Evolutionary conservation across 192 early-diverging fungal genomes (phyloP), one percentile per base, ranked within the genome.

Genomic region (Diversispora eburnea): DNA sequence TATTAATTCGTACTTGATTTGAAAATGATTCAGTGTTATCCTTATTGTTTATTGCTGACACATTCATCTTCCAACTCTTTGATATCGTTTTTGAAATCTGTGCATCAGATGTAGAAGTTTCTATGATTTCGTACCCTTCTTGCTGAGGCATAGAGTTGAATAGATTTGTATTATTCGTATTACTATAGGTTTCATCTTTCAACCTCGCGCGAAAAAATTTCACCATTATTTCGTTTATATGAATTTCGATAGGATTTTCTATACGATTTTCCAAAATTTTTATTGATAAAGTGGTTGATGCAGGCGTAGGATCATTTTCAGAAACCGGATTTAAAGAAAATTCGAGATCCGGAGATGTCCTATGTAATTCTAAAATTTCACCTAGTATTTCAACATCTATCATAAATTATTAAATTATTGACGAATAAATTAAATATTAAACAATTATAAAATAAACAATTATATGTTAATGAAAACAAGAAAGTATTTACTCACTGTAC

Each of bases 401-500:
- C 12, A 33, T 48, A 10, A 15, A 47, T 48, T 67, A 5, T 33
- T 51, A 33, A 67, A 46, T n/a, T n/a, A n/a, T n/a, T 25, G 19
- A 51, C 9, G 20, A 25, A 51, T 67, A 15, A 25, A 10, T 9
- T 45, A 19, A 25, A 20, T 15, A 25, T 0, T 7, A 51, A 25
- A 25, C 5, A 25, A 9, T 9, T 42, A 56, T 49, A 57, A 8
- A 17, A 42, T 33, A 42, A 56, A 33, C 19, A n/a, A 17, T 43
- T 49, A 68, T 25, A 47, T n/a, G 66, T 9, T 47, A 33, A 52
- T 12, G 10, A 52, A 33, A 33, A 33, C 2, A 2, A 1, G 25
- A 33, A 33, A 33, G 25, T 66, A 20, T n/a, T 33, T 56, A 70
- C 68, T 70, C 54, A 58, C 68, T 70, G 10, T 70, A 22, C n/a